Conservation (phyloP, 768 basidiomycete species). For the Neoboletus magnificus region DNA sequence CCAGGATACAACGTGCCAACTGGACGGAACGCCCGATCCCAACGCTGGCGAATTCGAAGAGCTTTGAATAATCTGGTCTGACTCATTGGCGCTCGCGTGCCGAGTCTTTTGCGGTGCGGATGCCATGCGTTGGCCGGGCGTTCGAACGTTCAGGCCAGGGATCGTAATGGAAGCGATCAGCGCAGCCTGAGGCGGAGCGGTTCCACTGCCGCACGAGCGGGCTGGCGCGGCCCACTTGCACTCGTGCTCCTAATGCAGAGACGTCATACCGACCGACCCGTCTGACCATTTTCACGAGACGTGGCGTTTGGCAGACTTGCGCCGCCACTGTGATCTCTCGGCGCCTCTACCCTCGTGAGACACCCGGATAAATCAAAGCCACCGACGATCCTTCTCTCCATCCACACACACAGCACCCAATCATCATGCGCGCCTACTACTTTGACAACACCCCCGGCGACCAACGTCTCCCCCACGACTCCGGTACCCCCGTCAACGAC, state of each 20-base stretch:
- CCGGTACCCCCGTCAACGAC: slow-evolving; percentile 49
- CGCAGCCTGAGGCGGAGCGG: no score
- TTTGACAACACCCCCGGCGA: slow-evolving; percentile 74
- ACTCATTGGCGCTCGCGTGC: no score
- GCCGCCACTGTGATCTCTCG: background rate
- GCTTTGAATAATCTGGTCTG: no score
- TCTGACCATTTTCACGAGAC: background rate
- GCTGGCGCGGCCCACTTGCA: background rate
- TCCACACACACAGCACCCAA: no score
- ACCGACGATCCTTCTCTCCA: no score
- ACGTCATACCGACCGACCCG: background rate
- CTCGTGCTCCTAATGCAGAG: background rate
- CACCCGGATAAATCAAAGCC: background rate
- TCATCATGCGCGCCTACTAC: slow-evolving; percentile 79
- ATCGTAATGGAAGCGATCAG: background rate
- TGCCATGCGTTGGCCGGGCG: background rate
- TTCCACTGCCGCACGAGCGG: background rate
- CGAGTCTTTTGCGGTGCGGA: no score
- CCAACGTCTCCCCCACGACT: slow-evolving; percentile 79
- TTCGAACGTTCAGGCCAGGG: background rate
- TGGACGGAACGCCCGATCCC: background rate
- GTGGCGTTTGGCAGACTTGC: background rate
- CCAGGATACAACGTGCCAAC: slow-evolving; percentile 14
- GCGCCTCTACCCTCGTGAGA: no score
- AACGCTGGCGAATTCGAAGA: no score